Base-by-base conservation (phyloP, 2,329 filamentous ascomycete species). In the Ophiostoma sp. region DNA sequence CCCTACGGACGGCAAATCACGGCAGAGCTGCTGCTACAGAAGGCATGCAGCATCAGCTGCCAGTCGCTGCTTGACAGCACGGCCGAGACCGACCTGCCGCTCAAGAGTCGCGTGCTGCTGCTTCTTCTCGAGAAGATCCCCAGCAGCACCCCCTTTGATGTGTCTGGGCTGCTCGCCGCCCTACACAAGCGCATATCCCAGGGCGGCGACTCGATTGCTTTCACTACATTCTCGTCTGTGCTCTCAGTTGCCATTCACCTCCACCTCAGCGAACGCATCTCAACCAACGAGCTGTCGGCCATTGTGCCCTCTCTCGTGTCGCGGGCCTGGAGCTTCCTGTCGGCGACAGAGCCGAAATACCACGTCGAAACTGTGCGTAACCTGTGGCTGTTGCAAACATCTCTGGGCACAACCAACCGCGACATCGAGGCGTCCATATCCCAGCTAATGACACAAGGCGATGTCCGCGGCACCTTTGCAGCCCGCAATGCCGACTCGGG, bases 291-390 rank as follows among this genome's bases (percentile, higher is more conserved):
- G 33, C 77, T 90, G 67, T 89, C 83, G 70, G 84, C 81, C 70
- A 80, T 96, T 10, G 86, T 94, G 5, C 83, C 87, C 27, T 84
- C 86, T 36, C 81, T 98, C 31, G 88, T 95, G 20, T 83, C 83
- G 1, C 86, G 89, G 70, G 84, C 94, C 0, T 99, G 95, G 95
- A 79, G 82, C 5, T 93, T 92, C 76, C 80, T 99, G 54, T 91
- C 93, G 0, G 89, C 92, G n/a, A 84, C 89, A 15, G 89, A 90
- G 73, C 93, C 94, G 0, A 97, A 97, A 77, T 96, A 94, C 74
- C 95, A 98, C 76, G 94, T 99, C 41, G 96, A 99, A 80, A 90
- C 93, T 23, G 92, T 96, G 10, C 88, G 91, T 71, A 90, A 89
- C 74, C 81, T 99, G 54, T 96, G 95, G 92, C 88, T 93, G 74